phyloP scores from a whole-genome alignment of 1,284 basidiomycete genomes.

The Apiotrichum akiyoshidainum region DNA sequence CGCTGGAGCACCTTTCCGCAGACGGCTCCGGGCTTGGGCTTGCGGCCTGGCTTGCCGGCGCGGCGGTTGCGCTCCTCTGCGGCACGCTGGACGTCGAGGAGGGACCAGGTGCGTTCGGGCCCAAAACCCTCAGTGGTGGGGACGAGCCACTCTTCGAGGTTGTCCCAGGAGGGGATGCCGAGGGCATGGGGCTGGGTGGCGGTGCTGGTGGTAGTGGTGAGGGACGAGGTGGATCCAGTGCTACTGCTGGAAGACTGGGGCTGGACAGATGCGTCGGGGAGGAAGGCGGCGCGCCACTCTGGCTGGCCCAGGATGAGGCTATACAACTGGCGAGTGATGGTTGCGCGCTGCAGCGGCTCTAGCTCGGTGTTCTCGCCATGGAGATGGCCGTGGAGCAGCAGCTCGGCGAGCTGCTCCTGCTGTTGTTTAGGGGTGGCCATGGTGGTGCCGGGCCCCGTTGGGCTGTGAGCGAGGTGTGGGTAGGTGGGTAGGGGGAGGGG shows the following conservation, averaged over 20 bases:
- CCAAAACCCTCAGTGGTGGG: constrained; percentile 16
- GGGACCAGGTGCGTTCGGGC: constrained; percentile 19
- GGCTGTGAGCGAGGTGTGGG: neutral
- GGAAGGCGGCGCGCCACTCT: constrained; percentile 29
- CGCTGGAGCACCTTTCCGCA: constrained; percentile 44
- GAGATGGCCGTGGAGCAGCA: constrained; percentile 15
- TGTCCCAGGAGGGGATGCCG: constrained; percentile 17
- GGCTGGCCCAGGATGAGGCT: constrained; percentile 30
- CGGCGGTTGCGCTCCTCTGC: constrained; percentile 20
- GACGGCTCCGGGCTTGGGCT: constrained; percentile 27
- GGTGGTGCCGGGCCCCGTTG: neutral
- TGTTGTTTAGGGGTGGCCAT: constrained; percentile 14
- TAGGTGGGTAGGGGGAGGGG: neutral
- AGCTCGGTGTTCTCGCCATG: constrained; percentile 20
- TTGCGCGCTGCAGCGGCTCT: constrained; percentile 22
- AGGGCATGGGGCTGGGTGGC: neutral
- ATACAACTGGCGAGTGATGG: constrained; percentile 34
- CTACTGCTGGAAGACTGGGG: neutral
- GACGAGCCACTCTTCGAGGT: constrained; percentile 24
- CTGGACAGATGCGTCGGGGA: constrained; percentile 6
- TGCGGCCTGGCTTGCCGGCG: constrained; percentile 19
- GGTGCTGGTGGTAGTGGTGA: neutral
- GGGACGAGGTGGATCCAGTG: neutral
- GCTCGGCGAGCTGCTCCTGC: constrained; percentile 12
- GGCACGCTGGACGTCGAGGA: constrained; percentile 21